Evolutionary conservation across 352 stramenopile species (phyloP).

Genomic region (Phytophthora constricta): DNA sequence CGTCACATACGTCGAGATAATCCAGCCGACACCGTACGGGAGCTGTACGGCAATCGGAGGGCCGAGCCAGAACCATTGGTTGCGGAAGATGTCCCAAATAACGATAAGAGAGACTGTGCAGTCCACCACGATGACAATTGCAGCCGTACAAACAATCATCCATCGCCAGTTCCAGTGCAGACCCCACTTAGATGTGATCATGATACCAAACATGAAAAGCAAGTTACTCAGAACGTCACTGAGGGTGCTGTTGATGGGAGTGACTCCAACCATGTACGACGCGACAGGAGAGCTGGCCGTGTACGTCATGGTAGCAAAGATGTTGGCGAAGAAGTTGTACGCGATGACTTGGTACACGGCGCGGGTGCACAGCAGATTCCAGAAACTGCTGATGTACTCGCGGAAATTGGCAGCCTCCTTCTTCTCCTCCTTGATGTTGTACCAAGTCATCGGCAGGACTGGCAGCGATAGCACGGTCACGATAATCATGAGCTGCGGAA

Average conservation of each 20-base stretch:
- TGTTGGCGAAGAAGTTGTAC: constrained; percentile 41
- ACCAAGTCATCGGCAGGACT: constrained; percentile 42
- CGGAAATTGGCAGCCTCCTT: constrained; percentile 26
- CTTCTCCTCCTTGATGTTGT: constrained; percentile 43
- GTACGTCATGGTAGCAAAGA: constrained; percentile 40
- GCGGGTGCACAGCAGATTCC: constrained; percentile 35
- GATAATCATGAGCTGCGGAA: constrained; percentile 60
- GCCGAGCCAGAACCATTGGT: constrained; percentile 48
- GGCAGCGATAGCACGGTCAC: constrained; percentile 31
- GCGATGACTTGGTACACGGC: constrained; percentile 49
- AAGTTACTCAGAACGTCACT: constrained; percentile 38
- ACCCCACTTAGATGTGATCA: constrained; percentile 44
- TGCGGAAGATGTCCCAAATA: constrained; percentile 42
- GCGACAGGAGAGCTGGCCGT: constrained; percentile 33
- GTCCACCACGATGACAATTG: constrained; percentile 31
- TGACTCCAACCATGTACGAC: constrained; percentile 37
- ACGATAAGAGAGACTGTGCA: constrained; percentile 32
- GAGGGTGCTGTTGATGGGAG: constrained; percentile 35
- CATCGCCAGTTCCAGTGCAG: constrained; percentile 46
- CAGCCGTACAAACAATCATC: constrained; percentile 33
- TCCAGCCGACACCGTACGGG: constrained; percentile 51
- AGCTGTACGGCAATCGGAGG: constrained; percentile 47
- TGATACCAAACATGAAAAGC: constrained; percentile 39
- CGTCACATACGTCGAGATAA: constrained; percentile 38
- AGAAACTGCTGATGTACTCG: constrained; percentile 36